Percentiles rank a stretch among this genome's conserved stretches.
phyloP scores from a whole-genome alignment of 352 stramenopile species.

The Vaucheria bursata region DNA sequence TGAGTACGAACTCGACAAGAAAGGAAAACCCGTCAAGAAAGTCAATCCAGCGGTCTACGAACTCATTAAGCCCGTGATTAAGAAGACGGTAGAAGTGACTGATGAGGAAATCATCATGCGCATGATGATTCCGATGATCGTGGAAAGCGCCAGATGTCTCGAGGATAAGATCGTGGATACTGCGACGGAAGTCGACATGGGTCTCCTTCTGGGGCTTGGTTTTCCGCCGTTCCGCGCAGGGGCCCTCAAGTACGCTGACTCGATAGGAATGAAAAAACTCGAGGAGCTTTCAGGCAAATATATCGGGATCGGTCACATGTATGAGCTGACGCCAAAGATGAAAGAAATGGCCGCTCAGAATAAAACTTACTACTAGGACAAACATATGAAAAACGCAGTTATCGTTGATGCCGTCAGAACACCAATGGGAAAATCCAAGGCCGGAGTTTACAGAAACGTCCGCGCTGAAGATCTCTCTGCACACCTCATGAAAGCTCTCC shows the following conservation, averaged over 20 bases:
- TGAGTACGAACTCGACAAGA: conserved; percentile 4
- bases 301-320: not conserved
- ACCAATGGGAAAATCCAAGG: not conserved
- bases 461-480: not conserved
- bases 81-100: not conserved
- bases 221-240: not conserved
- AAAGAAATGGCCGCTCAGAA: not conserved
- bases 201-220: not conserved
- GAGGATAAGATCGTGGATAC: not conserved
- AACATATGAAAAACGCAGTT: too few species aligned
- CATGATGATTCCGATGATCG: not conserved
- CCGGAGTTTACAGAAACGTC: not conserved
- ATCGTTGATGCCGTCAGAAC: conserved; percentile 4
- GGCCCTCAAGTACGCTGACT: not conserved
- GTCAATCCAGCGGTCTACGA: not conserved
- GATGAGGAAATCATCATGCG: not conserved
- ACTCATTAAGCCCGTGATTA: not conserved
- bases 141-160: not conserved
- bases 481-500: not conserved
- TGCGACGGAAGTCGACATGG: not conserved
- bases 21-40: not conserved
- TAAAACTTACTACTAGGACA: not conserved
- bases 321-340: not conserved
- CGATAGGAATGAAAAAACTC: not conserved
- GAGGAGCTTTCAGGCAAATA: not conserved